phyloP scores from a whole-genome alignment of 345 rosid genomes.

The Aethionema arabicum region DNA sequence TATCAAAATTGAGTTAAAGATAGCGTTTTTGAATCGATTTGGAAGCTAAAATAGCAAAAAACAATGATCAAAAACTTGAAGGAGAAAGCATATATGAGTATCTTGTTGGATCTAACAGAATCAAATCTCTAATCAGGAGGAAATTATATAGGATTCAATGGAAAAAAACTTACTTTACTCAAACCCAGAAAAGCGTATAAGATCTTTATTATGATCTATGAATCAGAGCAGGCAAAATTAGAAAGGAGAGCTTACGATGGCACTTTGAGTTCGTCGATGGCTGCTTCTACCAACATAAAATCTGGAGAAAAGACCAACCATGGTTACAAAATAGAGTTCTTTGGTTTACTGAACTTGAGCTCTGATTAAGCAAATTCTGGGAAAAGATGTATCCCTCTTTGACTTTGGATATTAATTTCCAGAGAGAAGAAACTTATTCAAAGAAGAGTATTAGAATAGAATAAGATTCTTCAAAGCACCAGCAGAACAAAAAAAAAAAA shows the following conservation, averaged over 20 bases:
- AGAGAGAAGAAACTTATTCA: slow-evolving; percentile 21
- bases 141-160: background rate
- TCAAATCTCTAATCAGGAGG: slow-evolving; percentile 2
- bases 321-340: slow-evolving; percentile 18
- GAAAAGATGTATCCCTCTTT: slow-evolving; percentile 18
- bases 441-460: slow-evolving; percentile 1
- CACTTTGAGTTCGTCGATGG: slow-evolving; percentile 78
- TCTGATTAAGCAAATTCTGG: slow-evolving; percentile 3
- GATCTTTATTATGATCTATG: background rate
- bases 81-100: background rate
- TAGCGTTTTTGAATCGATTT: background rate
- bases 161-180: slow-evolving; percentile 1
- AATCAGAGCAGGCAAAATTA: background rate
- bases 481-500: slow-evolving; percentile 20
- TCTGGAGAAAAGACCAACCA: slow-evolving; percentile 93
- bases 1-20: background rate
- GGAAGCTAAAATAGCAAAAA: background rate
- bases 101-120: background rate
- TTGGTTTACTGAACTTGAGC: background rate
- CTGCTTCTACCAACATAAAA: slow-evolving; percentile 62
- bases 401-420: background rate
- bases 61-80: background rate
- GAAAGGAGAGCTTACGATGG: slow-evolving; percentile 52
- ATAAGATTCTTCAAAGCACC: slow-evolving; percentile 29
- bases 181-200: background rate